phyloP scores from a whole-genome alignment of 169 alveolate species.

The Plasmodium blacklocki region DNA sequence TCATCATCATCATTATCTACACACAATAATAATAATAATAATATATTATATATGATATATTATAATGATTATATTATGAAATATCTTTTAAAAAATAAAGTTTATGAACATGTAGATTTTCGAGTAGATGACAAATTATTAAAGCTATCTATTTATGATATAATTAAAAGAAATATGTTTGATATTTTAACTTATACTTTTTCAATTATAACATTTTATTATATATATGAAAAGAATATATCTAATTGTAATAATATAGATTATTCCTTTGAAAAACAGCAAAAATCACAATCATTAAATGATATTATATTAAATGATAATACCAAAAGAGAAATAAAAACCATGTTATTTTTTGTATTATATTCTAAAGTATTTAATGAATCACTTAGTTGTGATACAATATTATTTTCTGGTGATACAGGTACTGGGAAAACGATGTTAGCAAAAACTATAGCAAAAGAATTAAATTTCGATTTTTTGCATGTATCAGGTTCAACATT shows the following conservation, averaged over 20 bases:
- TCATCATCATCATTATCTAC: neutral
- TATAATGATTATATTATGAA: slow-evolving; percentile 66
- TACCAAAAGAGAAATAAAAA: slow-evolving; percentile 47
- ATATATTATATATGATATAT: slow-evolving; percentile 24
- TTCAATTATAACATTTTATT: slow-evolving; percentile 21
- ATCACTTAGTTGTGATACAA: neutral
- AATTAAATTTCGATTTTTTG: slow-evolving; percentile 38
- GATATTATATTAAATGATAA: slow-evolving; percentile 30
- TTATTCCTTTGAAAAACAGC: slow-evolving; percentile 14
- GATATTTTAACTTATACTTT: slow-evolving; percentile 37
- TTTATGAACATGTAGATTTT: slow-evolving; percentile 55
- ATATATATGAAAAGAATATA: slow-evolving; percentile 28
- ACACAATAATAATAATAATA: neutral
- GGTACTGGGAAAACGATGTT: slow-evolving; percentile 61
- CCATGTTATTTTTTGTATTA: slow-evolving; percentile 24
- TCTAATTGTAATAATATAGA: slow-evolving; percentile 1
- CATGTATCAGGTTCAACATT: slow-evolving; percentile 64
- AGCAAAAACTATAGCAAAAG: slow-evolving; percentile 64
- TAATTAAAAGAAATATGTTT: slow-evolving; percentile 16
- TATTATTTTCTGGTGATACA: slow-evolving; percentile 64
- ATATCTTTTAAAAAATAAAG: slow-evolving; percentile 51
- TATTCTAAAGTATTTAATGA: slow-evolving; percentile 29
- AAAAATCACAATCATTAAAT: slow-evolving; percentile 11
- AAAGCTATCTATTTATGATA: slow-evolving; percentile 13
- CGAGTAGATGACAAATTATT: slow-evolving; percentile 23